Evolutionary conservation across 2,329 filamentous ascomycete genomes (phyloP).

Genomic region (Penicillium concentricum): DNA sequence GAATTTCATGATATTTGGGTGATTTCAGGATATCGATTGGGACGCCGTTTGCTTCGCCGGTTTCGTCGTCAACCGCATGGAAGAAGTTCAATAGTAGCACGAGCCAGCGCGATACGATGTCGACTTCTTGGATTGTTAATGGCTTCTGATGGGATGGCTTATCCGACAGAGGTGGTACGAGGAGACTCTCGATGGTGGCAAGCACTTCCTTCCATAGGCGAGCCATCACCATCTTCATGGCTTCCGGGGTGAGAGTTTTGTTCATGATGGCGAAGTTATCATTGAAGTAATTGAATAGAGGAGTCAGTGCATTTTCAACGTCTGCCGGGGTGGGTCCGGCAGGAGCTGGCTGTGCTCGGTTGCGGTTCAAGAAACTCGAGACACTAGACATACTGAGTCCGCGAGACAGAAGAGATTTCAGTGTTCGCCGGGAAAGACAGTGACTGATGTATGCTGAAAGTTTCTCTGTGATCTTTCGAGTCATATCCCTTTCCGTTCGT

Average conservation of each 20-base stretch:
- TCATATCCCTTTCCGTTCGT: conserved; percentile 96
- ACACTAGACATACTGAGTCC: conserved; percentile 71
- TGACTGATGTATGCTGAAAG: conserved; percentile 90
- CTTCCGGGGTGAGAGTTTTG: conserved; percentile 85
- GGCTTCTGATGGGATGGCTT: conserved; percentile 85
- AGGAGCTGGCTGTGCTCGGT: conserved; percentile 48
- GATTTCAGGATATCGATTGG: conserved; percentile 90
- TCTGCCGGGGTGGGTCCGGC: conserved; percentile 67
- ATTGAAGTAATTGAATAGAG: conserved; percentile 91
- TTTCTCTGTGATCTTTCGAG: conserved; percentile 97
- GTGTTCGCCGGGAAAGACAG: conserved; percentile 77
- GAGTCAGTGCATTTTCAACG: conserved; percentile 75
- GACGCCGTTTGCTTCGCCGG: conserved; percentile 80
- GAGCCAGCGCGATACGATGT: conserved; percentile 94
- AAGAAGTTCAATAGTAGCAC: conserved; percentile 91
- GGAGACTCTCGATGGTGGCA: conserved; percentile 80
- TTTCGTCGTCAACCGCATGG: conserved; percentile 83
- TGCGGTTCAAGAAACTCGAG: conserved; percentile 63
- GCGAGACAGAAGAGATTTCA: conserved; percentile 72
- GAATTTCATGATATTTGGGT: conserved; percentile 96
- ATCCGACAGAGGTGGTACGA: conserved; percentile 92
- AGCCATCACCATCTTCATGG: conserved; percentile 99
- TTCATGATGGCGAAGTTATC: conserved; percentile 99
- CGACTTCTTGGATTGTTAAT: conserved; percentile 81
- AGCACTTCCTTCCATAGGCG: conserved; percentile 97